Conservation (phyloP, 139 green algal genomes). For the Eudorina sp. region DNA sequence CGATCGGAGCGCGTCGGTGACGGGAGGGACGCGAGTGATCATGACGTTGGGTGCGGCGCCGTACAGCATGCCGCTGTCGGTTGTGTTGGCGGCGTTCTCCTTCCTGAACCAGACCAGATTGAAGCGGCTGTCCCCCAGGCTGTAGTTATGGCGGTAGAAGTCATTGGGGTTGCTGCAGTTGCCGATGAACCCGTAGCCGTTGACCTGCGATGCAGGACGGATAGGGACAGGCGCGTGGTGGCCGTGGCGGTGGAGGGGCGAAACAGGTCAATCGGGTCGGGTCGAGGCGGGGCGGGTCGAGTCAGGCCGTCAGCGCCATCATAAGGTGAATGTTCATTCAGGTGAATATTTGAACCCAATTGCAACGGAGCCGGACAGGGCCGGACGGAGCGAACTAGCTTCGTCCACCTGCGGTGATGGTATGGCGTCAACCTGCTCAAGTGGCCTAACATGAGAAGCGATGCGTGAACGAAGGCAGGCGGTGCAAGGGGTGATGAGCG, state of each 20-base stretch:
- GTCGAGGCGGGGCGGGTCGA: too few relatives aligned
- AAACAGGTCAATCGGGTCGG: too few relatives aligned
- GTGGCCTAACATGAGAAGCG: too few relatives aligned
- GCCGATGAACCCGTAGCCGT: constrained; percentile 40
- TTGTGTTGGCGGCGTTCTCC: constrained; percentile 15
- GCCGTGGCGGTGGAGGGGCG: too few relatives aligned
- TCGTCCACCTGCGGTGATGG: too few relatives aligned
- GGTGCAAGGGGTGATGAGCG: too few relatives aligned
- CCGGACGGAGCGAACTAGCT: too few relatives aligned
- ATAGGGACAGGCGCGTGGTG: neutral
- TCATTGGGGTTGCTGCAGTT: constrained; percentile 25
- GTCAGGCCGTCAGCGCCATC: neutral
- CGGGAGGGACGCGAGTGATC: neutral
- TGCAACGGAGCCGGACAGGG: too few relatives aligned
- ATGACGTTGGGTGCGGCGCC: constrained; percentile 33
- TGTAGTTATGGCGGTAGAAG: constrained; percentile 25
- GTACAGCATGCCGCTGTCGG: neutral
- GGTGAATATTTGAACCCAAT: neutral
- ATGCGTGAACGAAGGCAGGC: neutral
- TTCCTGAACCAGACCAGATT: constrained; percentile 22
- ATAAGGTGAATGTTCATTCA: neutral
- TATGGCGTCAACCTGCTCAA: too few relatives aligned
- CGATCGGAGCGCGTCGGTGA: constrained; percentile 11
- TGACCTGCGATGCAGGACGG: neutral
- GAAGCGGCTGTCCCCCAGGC: constrained; percentile 12